Base-by-base conservation (phyloP, 768 basidiomycete species). In the Pleurotus platypus region DNA sequence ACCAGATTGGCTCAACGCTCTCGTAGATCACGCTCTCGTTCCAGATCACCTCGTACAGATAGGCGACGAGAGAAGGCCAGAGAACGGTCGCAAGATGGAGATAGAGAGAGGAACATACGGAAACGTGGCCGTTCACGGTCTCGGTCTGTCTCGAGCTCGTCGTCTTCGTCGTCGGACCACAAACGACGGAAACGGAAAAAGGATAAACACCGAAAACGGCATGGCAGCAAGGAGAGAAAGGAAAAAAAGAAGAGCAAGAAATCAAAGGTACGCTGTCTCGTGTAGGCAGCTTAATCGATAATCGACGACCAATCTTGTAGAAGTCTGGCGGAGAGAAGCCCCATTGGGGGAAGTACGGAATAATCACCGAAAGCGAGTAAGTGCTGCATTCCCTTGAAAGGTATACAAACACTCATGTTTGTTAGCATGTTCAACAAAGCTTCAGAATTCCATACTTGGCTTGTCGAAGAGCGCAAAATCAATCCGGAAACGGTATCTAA, bases 301-400 rank as follows among this genome's bases (percentile, higher is more conserved):
- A 46, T 43, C 43, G 35, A 42, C 45, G 27, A 9, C 22, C 49
- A 11, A 46, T 55, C 49, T 61, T 82, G 75, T 76, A 86, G 73
- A 86, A 86, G 69, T 82, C 84, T 61, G 78, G 77, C 8, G 75
- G 74, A 16, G 79, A 74, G 24, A 80, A 81, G 8, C 75, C 83
- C 15, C 86, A 92, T 61, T 97, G 93, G 93, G 94, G 94, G 13
- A 93, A 91, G 70, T 88, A 90, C 70, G 94, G 94, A 2, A 80
- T 91, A 55, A 93, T 97, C 57, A 80, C 80, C 27, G 94, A 95
- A 65, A 67, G 81, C 2, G 93, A 96, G 94, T 96, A 63, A 66
- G 90, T 78, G 15, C 54, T 48, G 37, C 13, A 50, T 62, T 45
- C 54, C 8, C 22, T 46, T 26, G 49, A 39, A 13, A 43, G 2